phyloP scores from a whole-genome alignment of 345 rosid species.

The Schrenkiella parvula region DNA sequence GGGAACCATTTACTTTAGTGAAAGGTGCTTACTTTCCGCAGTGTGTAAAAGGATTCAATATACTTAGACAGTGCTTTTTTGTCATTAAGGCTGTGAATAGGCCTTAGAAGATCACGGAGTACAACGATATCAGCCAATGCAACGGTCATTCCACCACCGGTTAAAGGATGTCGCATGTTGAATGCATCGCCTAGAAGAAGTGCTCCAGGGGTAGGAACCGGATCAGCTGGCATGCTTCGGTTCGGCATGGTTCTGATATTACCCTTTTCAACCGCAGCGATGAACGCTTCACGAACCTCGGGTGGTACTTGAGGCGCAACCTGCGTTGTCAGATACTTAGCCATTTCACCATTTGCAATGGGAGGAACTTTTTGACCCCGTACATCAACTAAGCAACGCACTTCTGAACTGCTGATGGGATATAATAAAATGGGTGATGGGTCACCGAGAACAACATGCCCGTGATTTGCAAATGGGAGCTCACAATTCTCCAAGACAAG shows the following conservation, averaged over 20 bases:
- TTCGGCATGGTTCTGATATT: constrained; percentile 49
- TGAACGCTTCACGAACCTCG: constrained; percentile 38
- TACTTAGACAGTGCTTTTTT: constrained; percentile 37
- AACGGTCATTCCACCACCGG: constrained; percentile 62
- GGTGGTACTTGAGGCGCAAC: constrained; percentile 53
- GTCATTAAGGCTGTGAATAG: constrained; percentile 38
- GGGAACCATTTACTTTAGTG: background rate
- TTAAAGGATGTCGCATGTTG: constrained; percentile 61
- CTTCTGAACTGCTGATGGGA: constrained; percentile 57
- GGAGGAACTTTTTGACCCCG: constrained; percentile 63
- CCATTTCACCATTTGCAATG: constrained; percentile 64
- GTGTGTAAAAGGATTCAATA: constrained; percentile 51
- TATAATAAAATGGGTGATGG: constrained; percentile 60
- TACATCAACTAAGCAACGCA: constrained; percentile 68
- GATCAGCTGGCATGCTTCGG: constrained; percentile 55
- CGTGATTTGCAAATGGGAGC: constrained; percentile 51
- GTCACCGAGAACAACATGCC: constrained; percentile 49
- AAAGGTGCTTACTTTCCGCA: constrained; percentile 36
- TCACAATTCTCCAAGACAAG: constrained; percentile 58
- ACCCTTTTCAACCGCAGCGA: constrained; percentile 46
- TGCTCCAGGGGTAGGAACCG: constrained; percentile 45
- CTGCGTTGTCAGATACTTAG: constrained; percentile 44
- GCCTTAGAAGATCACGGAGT: constrained; percentile 44
- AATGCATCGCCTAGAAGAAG: constrained; percentile 55
- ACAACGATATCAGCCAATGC: constrained; percentile 51